Base-by-base conservation (phyloP, 345 rosid species). In the Hibiscus syriacus region DNA sequence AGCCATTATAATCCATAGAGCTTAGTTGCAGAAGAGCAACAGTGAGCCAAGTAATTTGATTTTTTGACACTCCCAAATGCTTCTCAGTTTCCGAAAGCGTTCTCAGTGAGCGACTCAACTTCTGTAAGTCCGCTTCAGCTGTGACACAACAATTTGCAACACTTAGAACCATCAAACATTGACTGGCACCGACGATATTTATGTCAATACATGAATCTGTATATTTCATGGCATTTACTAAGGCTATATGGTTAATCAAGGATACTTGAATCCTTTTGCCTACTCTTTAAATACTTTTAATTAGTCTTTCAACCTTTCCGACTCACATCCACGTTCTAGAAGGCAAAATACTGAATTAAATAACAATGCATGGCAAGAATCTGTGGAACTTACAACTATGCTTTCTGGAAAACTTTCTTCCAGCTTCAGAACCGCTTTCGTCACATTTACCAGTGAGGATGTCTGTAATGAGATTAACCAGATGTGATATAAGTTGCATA, bases 11-110 rank as follows among this genome's bases (percentile, higher is more conserved):
- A 66, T 89, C 96, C 5, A 76, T 60, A 19, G 87, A 79, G 76
- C 95, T 89, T 70, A 94, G 83, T 73, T 91, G 97, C 71, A 94
- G 76, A 77, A 94, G 89, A 49, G 97, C 95, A 29, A 85, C 99
- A 56, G 96, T 91, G 32, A 94, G 97, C 99, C 97, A 94, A 1
- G 96, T 94, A 67, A 91, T 85, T 78, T 91, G 99, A 73, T 83
- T 88, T 74, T 86, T 94, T n/a, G 95, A 83, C 75, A 83, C 82
- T 79, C 97, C 83, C 78, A 94, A 75, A 64, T 91, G 95, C 78
- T 91, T 89, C 82, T 94, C 99, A n/a, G 95, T 86, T 68, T 94
- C 95, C 53, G 99, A 87, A 64, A 94, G 90, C 77, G 87, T 77
- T 82, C 84, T 94, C 80, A 94, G 57, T 3, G 97, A 96, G 70